A percentile compares a stretch with the other conserved stretches of the same genome.
phyloP scores from a whole-genome alignment of 495 filamentous ascomycete genomes.

The Neurospora cerealis region DNA sequence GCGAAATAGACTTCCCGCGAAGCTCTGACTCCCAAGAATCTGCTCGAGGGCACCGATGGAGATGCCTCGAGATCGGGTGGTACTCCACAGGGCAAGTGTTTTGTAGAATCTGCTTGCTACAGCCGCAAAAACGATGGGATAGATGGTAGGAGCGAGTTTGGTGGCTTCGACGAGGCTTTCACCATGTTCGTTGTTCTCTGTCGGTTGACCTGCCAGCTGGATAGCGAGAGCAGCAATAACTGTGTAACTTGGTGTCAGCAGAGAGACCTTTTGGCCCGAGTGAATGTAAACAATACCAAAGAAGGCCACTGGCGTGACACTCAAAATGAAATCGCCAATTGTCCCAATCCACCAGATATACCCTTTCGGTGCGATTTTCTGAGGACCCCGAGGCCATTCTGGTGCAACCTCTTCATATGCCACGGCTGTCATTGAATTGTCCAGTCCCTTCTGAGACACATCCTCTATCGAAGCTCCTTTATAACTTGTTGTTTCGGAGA shows the following conservation, averaged over 20 bases:
- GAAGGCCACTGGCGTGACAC: background rate
- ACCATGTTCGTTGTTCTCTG: background rate
- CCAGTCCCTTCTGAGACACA: background rate
- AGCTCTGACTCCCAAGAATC: background rate
- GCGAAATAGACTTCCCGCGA: background rate
- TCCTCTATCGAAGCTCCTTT: background rate
- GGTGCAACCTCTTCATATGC: background rate
- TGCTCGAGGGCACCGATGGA: background rate
- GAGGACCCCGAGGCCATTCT: background rate
- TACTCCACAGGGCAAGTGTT: background rate
- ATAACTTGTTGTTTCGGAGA: background rate
- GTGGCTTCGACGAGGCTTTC: background rate
- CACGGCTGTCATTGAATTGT: background rate
- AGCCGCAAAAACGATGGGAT: background rate
- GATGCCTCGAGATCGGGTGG: background rate
- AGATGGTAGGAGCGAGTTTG: background rate
- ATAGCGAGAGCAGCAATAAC: background rate
- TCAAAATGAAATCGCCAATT: background rate
- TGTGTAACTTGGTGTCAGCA: background rate
- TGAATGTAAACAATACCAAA: background rate
- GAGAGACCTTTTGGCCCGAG: background rate
- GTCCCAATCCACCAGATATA: background rate
- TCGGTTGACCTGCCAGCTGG: background rate
- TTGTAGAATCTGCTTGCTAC: background rate
- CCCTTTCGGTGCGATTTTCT: background rate